Conservation (phyloP, 441 rosid genomes). For the Raphanus hybrid region DNA sequence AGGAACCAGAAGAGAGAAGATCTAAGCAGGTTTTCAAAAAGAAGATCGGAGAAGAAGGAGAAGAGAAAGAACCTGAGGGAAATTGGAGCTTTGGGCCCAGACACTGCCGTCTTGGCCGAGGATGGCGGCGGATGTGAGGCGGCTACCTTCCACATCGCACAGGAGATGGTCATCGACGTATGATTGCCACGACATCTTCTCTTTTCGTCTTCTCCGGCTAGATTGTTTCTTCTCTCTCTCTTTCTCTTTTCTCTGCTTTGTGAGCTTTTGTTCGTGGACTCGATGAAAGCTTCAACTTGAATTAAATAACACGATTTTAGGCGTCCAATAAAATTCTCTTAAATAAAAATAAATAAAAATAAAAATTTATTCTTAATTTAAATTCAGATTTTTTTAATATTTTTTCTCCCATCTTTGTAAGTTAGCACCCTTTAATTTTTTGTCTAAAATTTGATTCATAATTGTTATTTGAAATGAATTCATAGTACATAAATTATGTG, state of each 20-base stretch:
- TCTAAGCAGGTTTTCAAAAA: not conserved
- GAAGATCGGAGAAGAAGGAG: not conserved
- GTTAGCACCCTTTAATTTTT: not conserved
- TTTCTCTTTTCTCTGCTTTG: not conserved
- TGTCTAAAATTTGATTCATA: not conserved
- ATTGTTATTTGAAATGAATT: not conserved
- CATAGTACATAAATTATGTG: not conserved
- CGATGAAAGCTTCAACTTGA: conserved; percentile 2
- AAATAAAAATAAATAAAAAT: not conserved
- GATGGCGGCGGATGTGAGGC: conserved; percentile 75
- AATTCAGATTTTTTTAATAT: not conserved
- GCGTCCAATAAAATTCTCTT: conserved; percentile 23
- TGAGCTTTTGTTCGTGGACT: conserved; percentile 7
- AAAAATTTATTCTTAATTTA: not conserved
- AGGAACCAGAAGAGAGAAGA: not conserved
- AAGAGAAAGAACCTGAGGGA: conserved; percentile 60
- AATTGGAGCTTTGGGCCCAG: conserved; percentile 83
- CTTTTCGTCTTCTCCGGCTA: conserved; percentile 39
- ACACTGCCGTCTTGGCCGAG: conserved; percentile 86
- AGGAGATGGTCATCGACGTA: conserved; percentile 89
- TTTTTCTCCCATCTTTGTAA: not conserved
- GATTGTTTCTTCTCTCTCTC: conserved; percentile 7
- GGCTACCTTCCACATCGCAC: conserved; percentile 79
- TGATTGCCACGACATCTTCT: conserved; percentile 87
- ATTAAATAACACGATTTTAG: conserved; percentile 19